phyloP scores from a whole-genome alignment of 306 rosid species.

The Glycine latifolia region DNA sequence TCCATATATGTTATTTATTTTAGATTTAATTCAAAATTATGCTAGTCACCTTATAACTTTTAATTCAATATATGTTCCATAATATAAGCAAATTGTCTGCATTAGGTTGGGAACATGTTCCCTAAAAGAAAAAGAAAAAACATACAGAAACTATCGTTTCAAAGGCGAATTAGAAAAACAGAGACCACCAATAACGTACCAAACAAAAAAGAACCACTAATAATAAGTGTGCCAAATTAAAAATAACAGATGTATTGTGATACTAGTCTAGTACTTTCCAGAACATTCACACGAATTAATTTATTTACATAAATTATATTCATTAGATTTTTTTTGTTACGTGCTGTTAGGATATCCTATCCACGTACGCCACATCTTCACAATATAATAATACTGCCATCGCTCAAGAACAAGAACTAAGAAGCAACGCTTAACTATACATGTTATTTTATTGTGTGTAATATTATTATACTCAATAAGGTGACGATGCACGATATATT shows the following conservation, averaged over 20 bases:
- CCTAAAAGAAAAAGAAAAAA: neutral
- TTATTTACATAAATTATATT: neutral
- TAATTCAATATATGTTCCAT: neutral
- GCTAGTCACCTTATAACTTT: neutral
- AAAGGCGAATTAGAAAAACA: neutral
- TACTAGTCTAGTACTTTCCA: slow-evolving; percentile 31
- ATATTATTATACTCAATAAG: neutral
- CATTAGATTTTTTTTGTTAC: neutral
- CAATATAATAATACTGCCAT: slow-evolving; percentile 25
- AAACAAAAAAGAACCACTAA: neutral
- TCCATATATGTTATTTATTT: neutral
- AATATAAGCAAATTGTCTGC: slow-evolving; percentile 6
- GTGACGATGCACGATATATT: neutral
- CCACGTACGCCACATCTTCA: neutral
- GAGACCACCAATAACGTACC: neutral
- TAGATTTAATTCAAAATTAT: neutral
- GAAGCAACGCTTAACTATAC: neutral
- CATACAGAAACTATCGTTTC: neutral
- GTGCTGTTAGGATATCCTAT: neutral
- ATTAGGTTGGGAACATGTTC: slow-evolving; percentile 5
- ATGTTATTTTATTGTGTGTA: neutral
- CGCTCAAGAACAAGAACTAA: neutral
- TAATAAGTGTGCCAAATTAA: slow-evolving; percentile 1
- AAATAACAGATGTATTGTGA: neutral
- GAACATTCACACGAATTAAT: neutral